A percentile compares a stretch with the other conserved stretches of the same genome.
These are phyloP conservation scores for Echinosophora koreensis DNA, from an alignment of 306 rosid species.

Conservation along the genomic window DNA sequence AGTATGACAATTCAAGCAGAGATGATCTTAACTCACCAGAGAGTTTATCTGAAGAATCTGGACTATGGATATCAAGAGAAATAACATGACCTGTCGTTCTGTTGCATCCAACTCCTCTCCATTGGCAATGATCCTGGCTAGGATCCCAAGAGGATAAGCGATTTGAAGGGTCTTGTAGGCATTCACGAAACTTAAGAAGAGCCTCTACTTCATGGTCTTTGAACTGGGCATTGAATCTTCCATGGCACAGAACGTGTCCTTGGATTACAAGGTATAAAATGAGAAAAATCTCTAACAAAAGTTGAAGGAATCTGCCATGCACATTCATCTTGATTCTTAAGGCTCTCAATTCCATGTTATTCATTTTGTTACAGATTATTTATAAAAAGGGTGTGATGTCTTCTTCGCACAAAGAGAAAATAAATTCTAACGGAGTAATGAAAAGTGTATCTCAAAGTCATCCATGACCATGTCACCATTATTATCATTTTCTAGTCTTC, in stretches of 20 bases:
- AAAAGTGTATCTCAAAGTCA: no score
- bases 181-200: no score
- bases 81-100: constrained; percentile 48
- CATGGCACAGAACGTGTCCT: background rate
- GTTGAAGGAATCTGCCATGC: constrained; percentile 18
- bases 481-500: no score
- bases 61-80: constrained; percentile 33
- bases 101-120: constrained; percentile 48
- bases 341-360: background rate
- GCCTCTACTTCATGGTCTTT: background rate
- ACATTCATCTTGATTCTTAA: background rate
- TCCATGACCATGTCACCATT: no score
- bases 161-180: no score
- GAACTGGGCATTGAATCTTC: constrained; percentile 7
- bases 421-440: no score
- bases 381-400: no score
- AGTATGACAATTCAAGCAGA: constrained; percentile 27
- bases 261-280: background rate
- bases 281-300: background rate
- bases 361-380: no score
- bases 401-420: no score
- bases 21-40: constrained; percentile 17
- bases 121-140: constrained; percentile 35
- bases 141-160: no score
- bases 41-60: constrained; percentile 1